Base-by-base conservation (phyloP, 306 rosid genomes). In the Astragalus glycyphyllos region DNA sequence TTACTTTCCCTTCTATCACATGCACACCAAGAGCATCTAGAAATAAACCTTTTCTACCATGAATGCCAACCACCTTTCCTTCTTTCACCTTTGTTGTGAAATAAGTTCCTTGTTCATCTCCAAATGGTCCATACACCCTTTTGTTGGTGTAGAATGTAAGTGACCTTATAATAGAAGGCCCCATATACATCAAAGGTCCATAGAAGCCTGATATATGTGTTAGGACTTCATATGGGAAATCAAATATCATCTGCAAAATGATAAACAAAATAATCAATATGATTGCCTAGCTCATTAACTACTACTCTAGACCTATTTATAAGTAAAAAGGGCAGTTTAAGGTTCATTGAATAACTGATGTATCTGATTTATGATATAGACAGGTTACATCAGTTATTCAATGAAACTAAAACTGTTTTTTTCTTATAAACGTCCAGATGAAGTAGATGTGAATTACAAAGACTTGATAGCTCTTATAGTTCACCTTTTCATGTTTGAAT, bases 11-110 rank as follows among this genome's bases (percentile, higher is more conserved):
- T 88, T 93, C 97, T 12, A 84, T 42, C 15, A 82, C 77, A 78
- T 89, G 89, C 6, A 89, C 97, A 11, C 98, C 97, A 13, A 94
- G 75, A 59, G 95, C 89, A 77, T 94, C 97, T 50, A 94, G 61
- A 80, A 94, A 94, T 68, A 94, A 66, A 48, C 98, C 98, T 47
- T 73, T 80, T 75, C 94, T 86, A 50, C 97, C 98, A 73, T 94
- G 94, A 78, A 94, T 72, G 12, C 98, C 98, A 70, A 82, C 89
- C 10, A 94, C 81, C 72, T 82, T 87, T 42, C 98, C 97, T 78
- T 87, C 95, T 74, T 69, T 94, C 42, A 78, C 56, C 79, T 64
- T 86, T 65, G 90, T 83, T 55, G 86, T 86, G 72, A 94, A 90
- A 20, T 77, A 59, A 61, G 82, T 82, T 72, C 97, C 98, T 64